Base-by-base conservation (phyloP, 2,329 filamentous ascomycete genomes). In the Ceratocystis destructans region DNA sequence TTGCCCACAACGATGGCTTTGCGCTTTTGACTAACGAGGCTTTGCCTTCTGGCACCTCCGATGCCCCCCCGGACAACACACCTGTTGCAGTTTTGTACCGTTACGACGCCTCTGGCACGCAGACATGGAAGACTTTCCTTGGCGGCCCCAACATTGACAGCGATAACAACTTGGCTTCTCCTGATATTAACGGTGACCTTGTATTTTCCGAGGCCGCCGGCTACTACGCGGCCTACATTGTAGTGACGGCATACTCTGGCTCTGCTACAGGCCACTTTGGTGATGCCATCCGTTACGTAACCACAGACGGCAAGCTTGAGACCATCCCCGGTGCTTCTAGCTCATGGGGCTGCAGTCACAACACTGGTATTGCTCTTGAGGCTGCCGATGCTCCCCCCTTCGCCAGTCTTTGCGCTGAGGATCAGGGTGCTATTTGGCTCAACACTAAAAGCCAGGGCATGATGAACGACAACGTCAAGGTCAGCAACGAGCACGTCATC, bases 1-100 rank as follows among this genome's bases (percentile, higher is more conserved):
- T 86, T 55, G 83, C 83, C 17, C 83, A 85, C 70, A 80, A 86
- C 72, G 82, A 86, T 71, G 83, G 83, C 2, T 86, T 86, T 68
- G 83, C 83, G n/a, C 73, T 86, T 33, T 73, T 86, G 62, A 83
- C 82, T 50, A 84, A 84, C 73, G 82, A 83, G 71, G 76, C 77
- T 1, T 74, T 83, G 69, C 76, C 80, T 1, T 77, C 79, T 1
- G 79, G 78, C 25, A 79, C 80, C 17, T 69, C 78, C 3, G 76
- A 82, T 66, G 78, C 78, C 3, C 64, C 64, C 1, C 33, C 64
- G 5, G 31, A 50, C 20, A 62, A 33, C 45, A 62, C 64, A 5
- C 82, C 82, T 1, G 79, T 86, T 8, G 75, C 83, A 15, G 80
- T 82, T 1, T 74, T 86, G n/a, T 84, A 85, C 73, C 79, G 82